Evolutionary conservation across 139 green algal genomes (phyloP).

Genomic region (Coccomyxa sp.): DNA sequence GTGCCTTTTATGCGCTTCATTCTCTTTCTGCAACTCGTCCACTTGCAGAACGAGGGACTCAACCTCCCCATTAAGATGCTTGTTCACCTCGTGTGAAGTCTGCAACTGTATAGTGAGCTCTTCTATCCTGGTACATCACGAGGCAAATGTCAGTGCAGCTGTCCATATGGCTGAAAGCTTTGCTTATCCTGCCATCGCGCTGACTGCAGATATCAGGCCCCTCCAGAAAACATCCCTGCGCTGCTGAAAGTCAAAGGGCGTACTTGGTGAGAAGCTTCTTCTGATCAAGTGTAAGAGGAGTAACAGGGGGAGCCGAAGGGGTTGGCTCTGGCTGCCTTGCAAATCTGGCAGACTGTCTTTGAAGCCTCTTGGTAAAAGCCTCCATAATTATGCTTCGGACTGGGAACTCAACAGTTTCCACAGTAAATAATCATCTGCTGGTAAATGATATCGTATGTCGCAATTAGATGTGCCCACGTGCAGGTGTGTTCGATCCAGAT

Average conservation of each 20-base stretch:
- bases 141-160: neutral
- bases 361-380: neutral
- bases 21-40: slow-evolving; percentile 16
- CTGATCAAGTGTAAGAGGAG: neutral
- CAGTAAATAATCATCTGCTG: too few species aligned
- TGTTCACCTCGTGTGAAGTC: slow-evolving; percentile 38
- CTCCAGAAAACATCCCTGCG: too few species aligned
- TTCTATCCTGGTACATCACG: slow-evolving; percentile 17
- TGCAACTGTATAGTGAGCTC: slow-evolving; percentile 29
- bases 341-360: neutral
- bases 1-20: slow-evolving; percentile 17
- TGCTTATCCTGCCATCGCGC: neutral
- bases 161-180: neutral
- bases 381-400: neutral
- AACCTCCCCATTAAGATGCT: slow-evolving; percentile 31
- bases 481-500: too few species aligned
- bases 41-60: slow-evolving; percentile 15
- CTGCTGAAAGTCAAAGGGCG: too few species aligned
- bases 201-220: neutral
- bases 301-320: neutral
- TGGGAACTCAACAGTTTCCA: too few species aligned
- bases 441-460: too few species aligned
- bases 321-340: neutral
- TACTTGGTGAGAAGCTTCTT: neutral
- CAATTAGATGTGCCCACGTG: too few species aligned